These are phyloP conservation scores for Salvia splendens DNA, from an alignment of 257 asterid genomes.

Conservation along the genomic window DNA sequence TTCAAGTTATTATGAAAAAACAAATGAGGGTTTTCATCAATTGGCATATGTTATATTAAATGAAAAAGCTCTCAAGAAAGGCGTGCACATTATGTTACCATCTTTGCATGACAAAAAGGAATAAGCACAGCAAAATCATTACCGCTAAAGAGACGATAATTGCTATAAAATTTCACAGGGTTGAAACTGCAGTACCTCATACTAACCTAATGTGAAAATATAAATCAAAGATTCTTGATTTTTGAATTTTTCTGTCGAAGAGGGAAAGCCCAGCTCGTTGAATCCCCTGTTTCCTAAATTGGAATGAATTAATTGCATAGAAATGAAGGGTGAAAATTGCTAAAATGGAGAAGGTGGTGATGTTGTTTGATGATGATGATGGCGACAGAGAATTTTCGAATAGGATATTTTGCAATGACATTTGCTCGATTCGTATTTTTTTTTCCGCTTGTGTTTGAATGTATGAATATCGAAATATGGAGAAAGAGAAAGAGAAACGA, in stretches of 20 bases:
- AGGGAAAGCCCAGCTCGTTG: constrained; percentile 37
- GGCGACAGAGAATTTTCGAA: constrained; percentile 28
- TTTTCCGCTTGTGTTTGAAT: constrained; percentile 8
- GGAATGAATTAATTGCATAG: constrained; percentile 17
- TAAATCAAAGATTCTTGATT: constrained; percentile 36
- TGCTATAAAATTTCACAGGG: background rate
- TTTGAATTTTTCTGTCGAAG: constrained; percentile 24
- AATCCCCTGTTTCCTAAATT: constrained; percentile 25
- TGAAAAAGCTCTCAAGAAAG: constrained; percentile 34
- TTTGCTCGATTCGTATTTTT: constrained; percentile 39
- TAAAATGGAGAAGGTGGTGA: constrained; percentile 10
- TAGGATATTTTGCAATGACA: constrained; percentile 51
- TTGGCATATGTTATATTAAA: constrained; percentile 26
- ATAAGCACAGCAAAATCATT: constrained; percentile 24
- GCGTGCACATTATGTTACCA: constrained; percentile 28
- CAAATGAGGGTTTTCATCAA: constrained; percentile 34
- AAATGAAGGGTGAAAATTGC: background rate
- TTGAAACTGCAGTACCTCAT: constrained; percentile 43
- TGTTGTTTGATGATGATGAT: background rate
- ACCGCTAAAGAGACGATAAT: background rate
- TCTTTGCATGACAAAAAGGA: constrained; percentile 40
- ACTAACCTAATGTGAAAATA: constrained; percentile 35
- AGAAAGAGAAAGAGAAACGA: background rate
- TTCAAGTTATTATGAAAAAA: constrained; percentile 38
- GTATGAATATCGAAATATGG: background rate